phyloP scores from a whole-genome alignment of 805 yeast genomes.

The Ogataea paradorogensis region DNA sequence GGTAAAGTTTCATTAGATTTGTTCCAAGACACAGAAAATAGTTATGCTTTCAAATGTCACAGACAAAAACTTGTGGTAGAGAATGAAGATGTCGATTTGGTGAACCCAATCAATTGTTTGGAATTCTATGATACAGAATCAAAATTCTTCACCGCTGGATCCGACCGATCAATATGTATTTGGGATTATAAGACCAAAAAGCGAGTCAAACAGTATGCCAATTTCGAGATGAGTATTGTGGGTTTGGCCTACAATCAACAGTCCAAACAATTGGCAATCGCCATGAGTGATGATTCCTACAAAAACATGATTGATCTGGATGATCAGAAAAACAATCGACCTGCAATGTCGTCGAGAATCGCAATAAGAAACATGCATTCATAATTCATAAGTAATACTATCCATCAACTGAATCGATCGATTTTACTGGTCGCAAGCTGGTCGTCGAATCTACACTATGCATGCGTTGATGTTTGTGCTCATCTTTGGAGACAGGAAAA shows the following conservation, averaged over 20 bases:
- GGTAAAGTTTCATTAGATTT: constrained; percentile 78
- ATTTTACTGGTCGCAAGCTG: constrained; percentile 10
- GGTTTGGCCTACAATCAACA: constrained; percentile 16
- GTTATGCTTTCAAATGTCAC: constrained; percentile 84
- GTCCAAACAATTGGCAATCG: constrained; percentile 33
- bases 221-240: constrained; percentile 22
- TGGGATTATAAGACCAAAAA: constrained; percentile 33
- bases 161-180: constrained; percentile 30
- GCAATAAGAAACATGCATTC: constrained; percentile 13
- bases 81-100: constrained; percentile 18
- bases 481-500: neutral
- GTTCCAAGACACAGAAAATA: constrained; percentile 36
- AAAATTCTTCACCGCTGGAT: constrained; percentile 28
- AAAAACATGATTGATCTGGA: constrained; percentile 28
- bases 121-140: constrained; percentile 15
- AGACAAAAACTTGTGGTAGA: constrained; percentile 35
- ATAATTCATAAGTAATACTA: constrained; percentile 7
- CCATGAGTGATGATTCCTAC: constrained; percentile 43
- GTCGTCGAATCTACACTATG: constrained; percentile 12
- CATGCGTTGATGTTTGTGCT: constrained; percentile 7
- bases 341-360: constrained; percentile 19
- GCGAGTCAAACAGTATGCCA: constrained; percentile 25
- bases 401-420: constrained; percentile 14
- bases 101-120: constrained; percentile 26
- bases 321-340: constrained; percentile 19